Base-by-base conservation (phyloP, 1,139 yeast species). In the Pichia sp. region DNA sequence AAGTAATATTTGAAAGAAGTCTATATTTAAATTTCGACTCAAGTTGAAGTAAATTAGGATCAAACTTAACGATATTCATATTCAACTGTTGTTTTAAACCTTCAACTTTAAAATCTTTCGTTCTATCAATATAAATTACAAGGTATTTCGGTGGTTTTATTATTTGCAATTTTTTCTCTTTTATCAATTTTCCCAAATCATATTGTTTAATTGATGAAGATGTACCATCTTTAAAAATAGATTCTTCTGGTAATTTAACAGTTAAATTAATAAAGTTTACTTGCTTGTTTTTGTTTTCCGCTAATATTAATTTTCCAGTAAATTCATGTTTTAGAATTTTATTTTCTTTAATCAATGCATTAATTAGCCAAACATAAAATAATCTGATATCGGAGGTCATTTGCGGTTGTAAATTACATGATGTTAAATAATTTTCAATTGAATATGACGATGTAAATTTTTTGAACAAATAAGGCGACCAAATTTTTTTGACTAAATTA, bases 401-500 rank as follows among this genome's bases (percentile, higher is more conserved):
- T 3, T 64, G 7, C n/a, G 46, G 60, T 42, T 70, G 70, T 9
- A 57, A 57, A 11, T 65, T 74, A 43, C 72, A 71, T 0, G 83
- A 72, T 25, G 60, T 50, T 2, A 83, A 64, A 48, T 66, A 67
- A 54, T 79, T 81, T 44, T 83, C 63, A 11, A 86, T 66, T 45
- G 81, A 87, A 57, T 79, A 84, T 0, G 89, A 84, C 0, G 92
- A 80, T 2, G 84, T 71, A 59, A 83, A 88, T 3, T 73, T 65
- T 52, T 76, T 76, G 62, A 79, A 81, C 29, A 85, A 68, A 40
- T 67, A 66, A 1, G 75, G 69, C 5, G 83, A 83, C 92, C 92
- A 86, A 5, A 83, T 46, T 53, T 81, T 82, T 50, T 83, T 71
- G 0, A 76, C 58, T 31, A 84, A 62, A n/a, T 72, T 43, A 51